Base-by-base conservation (phyloP, 345 rosid genomes). In the Salix exigua region DNA sequence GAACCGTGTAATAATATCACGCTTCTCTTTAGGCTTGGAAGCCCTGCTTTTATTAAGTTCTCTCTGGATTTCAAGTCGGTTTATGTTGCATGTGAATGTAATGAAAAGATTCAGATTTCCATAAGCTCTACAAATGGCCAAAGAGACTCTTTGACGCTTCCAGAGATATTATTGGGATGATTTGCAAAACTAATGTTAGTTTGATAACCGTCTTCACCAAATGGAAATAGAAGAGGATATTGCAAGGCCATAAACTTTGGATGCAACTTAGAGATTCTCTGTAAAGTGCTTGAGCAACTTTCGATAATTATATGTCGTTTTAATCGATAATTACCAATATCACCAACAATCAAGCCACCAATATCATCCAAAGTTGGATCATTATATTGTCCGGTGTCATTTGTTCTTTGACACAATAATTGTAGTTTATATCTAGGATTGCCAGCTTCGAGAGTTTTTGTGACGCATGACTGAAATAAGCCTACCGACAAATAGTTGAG, bases 161-260 rank as follows among this genome's bases (percentile, higher is more conserved):
- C 14, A 0, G 7, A 2, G 0, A 5, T 4, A 2, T 64, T 19
- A 0, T 30, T 0, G 1, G 6, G n/a, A 1, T 10, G 5, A 5
- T 64, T 3, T 1, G 12, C 23, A 30, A 13, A 38, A 2, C 17
- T 0, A 13, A 71, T 28, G 1, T 30, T 25, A 6, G 7, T 6
- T 4, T 4, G 26, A 4, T 9, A 68, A 1, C 53, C 30, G 13
- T 68, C 71, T 6, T 68, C 71, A 3, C 71, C 33, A 42, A 1
- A 68, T 38, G 19, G 71, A 18, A 68, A 68, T 1, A 68, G 28
- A 2, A 68, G 7, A 8, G 53, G 64, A 5, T 58, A 58, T n/a
- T 53, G 6, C n/a, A 53, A 17, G 21, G 61, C 5, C 61, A 53
- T 53, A 53, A 17, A 53, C 7, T 53, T 58, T 21, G 64, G 28